phyloP scores from a whole-genome alignment of 148 eudicot species.

The Arbutus unedo region DNA sequence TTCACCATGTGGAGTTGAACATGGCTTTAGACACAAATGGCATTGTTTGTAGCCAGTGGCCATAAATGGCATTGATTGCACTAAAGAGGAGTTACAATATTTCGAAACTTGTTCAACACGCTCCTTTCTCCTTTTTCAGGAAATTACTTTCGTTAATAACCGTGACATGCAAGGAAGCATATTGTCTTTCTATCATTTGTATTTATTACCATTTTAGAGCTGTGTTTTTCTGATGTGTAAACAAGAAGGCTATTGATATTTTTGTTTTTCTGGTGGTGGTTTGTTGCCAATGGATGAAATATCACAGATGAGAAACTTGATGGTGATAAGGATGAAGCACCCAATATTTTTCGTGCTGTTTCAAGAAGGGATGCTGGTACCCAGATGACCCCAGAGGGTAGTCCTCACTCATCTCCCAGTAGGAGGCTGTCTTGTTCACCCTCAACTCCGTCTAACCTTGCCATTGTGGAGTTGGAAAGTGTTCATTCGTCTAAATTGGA shows the following conservation, averaged over 20 bases:
- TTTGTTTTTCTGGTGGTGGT: neutral
- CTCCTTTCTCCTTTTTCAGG: neutral
- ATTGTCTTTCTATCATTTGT: neutral
- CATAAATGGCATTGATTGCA: too few relatives aligned
- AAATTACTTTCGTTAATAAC: neutral
- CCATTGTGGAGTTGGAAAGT: conserved; percentile 57
- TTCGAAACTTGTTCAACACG: neutral
- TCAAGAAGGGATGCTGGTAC: conserved; percentile 91
- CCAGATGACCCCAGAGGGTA: conserved; percentile 88
- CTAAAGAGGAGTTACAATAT: neutral
- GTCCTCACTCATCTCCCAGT: conserved; percentile 61
- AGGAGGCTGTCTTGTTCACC: conserved; percentile 50
- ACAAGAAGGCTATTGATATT: neutral
- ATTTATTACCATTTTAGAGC: neutral
- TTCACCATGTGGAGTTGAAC: neutral
- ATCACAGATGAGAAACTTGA: conserved; percentile 55
- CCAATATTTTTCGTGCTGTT: conserved; percentile 50
- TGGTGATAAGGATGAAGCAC: conserved; percentile 41
- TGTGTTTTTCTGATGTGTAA: neutral
- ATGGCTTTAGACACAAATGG: neutral
- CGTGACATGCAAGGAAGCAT: neutral
- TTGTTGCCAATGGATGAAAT: neutral
- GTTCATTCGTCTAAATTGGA: conserved; percentile 48
- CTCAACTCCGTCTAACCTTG: conserved; percentile 46
- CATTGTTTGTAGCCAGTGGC: too few relatives aligned